Conservation (phyloP, 768 basidiomycete genomes). For the Tubosaeta brunneosetosa region DNA sequence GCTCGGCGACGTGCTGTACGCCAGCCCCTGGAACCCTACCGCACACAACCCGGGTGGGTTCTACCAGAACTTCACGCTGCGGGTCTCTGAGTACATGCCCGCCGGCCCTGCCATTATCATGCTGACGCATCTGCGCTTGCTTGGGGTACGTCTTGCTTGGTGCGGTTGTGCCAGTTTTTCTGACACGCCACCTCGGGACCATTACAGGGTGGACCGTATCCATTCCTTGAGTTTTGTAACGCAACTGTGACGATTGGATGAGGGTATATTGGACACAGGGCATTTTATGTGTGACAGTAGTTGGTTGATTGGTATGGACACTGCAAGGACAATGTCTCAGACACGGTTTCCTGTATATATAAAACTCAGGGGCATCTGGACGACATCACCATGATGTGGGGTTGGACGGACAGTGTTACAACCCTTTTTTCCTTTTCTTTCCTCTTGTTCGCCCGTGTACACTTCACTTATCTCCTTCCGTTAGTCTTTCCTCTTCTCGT, state of each 20-base stretch:
- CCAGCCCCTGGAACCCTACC: slow-evolving; percentile 26
- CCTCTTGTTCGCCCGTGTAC: too few relatives aligned
- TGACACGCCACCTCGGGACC: neutral
- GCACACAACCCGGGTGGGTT: slow-evolving; percentile 12
- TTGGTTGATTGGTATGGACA: neutral
- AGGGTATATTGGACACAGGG: neutral
- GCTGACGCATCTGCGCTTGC: slow-evolving; percentile 27
- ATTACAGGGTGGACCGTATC: slow-evolving; percentile 20
- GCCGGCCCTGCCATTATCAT: slow-evolving; percentile 26
- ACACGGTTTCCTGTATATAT: neutral
- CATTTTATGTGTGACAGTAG: neutral
- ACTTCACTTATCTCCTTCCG: too few relatives aligned
- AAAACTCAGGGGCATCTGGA: neutral
- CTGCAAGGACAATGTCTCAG: neutral
- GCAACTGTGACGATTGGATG: slow-evolving; percentile 16
- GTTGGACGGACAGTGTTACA: too few relatives aligned
- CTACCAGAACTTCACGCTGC: slow-evolving; percentile 29
- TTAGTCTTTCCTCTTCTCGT: too few relatives aligned
- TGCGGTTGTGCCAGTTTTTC: neutral
- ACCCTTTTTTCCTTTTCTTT: too few relatives aligned
- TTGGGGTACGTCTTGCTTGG: slow-evolving; percentile 19
- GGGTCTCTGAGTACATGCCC: slow-evolving; percentile 1
- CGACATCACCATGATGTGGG: too few relatives aligned
- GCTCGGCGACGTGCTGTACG: slow-evolving; percentile 26
- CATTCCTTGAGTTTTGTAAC: slow-evolving; percentile 28